Base-by-base conservation (phyloP, 768 basidiomycete species). In the Xerocomellus chrysenteron region DNA sequence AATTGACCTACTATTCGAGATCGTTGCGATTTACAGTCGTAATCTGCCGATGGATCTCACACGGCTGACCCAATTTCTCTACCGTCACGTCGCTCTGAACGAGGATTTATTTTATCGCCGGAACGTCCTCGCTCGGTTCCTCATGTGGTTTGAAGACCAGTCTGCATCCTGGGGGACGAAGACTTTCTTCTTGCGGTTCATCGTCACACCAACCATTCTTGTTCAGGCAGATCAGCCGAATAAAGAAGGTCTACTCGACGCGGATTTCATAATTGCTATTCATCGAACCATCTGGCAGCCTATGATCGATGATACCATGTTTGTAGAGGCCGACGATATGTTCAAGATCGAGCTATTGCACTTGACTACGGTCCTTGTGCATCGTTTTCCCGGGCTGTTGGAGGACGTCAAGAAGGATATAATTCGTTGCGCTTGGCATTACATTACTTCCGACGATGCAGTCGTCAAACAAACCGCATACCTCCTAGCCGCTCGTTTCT, bases 381-480 rank as follows among this genome's bases (percentile, higher is more conserved):
- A 95, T 57, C 80, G 88, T 64, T 94, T 92, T 61, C 81, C 87
- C 2, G 75, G 83, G n/a, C 72, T 92, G n/a, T 78, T 97, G 42
- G 84, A 84, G 56, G 88, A 92, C 44, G 84, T 82, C 37, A 85
- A 90, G 72, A 98, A 94, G 70, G 92, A 95, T 57, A 86, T 98
- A 62, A 94, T 98, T 75, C 91, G 89, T 69, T 89, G 90, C 55
- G 92, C 93, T 19, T 98, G 94, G 94, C 82, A 87, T 64, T 91
- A 87, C 64, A 90, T 95, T 62, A 82, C 81, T 7, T 86, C 78
- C 52, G 92, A 96, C 41, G 97, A 98, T 69, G 82, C 88, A 6
- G 85, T 94, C 19, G 92, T 97, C 65, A 95, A 93, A 71, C 92
- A 98, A 70, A 91, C 91, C 10, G 90, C 93, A 0, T 94, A 94